Evolutionary conservation across 345 rosid species (phyloP), one percentile per base, ranked within the genome.

Genomic region (Combretum micranthum): DNA sequence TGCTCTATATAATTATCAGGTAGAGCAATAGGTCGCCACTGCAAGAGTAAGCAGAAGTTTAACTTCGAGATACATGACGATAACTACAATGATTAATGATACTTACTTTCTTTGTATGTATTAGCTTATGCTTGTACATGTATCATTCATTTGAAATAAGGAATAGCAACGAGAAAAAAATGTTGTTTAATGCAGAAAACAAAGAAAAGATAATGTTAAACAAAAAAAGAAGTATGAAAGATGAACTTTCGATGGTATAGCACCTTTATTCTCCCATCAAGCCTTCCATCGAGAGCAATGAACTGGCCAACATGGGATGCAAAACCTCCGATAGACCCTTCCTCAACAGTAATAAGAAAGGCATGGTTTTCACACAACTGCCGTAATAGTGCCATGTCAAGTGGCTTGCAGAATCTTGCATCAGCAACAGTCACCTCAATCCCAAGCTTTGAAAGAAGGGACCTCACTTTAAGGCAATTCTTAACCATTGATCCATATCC

Each of bases 351-450:
- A 55, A 91, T 74, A 32, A 91, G 75, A 66, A 83, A 77, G 52
- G 59, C 52, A 68, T 91, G 98, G 57, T 78, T 78, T 57, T 74
- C 62, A 50, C 96, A 91, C 53, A 91, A 80, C 66, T 76, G 72
- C 55, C 96, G 77, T 47, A 91, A 71, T 37, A 88, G 96, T 67
- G 76, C 72, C 0, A 79, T 79, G 72, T 91, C 96, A 0, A 91
- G 88, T 44, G 98, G 96, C 75, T 91, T 91, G 84, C 98, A 91
- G 64, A 91, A 91, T 62, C 95, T 84, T 61, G 98, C 95, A 77
- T 91, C 88, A 7, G 96, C 98, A 52, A 88, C 95, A 0, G 95
- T 91, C 64, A 84, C 92, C 63, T 81, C 79, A 49, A 88, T 65
- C n/a, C 92, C 96, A 32, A 84, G 92, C 67, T 78, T 79, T 2